Evolutionary conservation across 164 flowering plant species (phyloP), one percentile per base, ranked within the genome.

Genomic region (Liriodendron chinense): DNA sequence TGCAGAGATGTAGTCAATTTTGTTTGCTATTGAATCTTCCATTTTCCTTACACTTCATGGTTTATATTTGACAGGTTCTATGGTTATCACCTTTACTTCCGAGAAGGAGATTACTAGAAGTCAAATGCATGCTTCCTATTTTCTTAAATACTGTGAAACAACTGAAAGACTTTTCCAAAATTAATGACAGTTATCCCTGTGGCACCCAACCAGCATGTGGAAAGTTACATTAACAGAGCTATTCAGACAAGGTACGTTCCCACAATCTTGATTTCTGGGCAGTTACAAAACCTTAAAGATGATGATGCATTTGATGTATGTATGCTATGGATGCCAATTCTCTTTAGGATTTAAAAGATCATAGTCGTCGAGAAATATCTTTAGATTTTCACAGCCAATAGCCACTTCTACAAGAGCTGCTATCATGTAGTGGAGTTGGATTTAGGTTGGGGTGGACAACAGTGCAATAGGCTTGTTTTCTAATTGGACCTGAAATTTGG

Each of bases 41-140:
- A 8, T 49, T 65, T 21, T 65, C 28, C 28, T 65, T 22, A 21
- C 16, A 49, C 67, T 14, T 66, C 63, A 34, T 69, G 18, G 22
- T 20, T 66, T 65, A 24, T 20, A 50, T 78, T 75, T 56, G 68
- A 73, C 80, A 95, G 99, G 91, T 68, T 83, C 96, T 49, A 89
- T 89, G 7, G 78, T 90, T 74, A 79, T 93, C 65, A 78, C 89
- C 70, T n/a, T 70, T 95, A 85, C 94, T 93, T 80, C 98, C 99
- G 72, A 98, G 99, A 79, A 95, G 99, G 85, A 89, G 98, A 86
- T 82, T 92, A 57, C 98, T 91, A 80, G 98, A 95, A 82, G 94
- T 93, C 62, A 79, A 80, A 2, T 90, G 91, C 63, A 90, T 95
- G 99, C 87, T 93, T 75, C 83, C 98, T 13, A 87, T 92, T 71